Conservation (phyloP, 2,329 filamentous ascomycete genomes). For the Monilinia laxa region DNA sequence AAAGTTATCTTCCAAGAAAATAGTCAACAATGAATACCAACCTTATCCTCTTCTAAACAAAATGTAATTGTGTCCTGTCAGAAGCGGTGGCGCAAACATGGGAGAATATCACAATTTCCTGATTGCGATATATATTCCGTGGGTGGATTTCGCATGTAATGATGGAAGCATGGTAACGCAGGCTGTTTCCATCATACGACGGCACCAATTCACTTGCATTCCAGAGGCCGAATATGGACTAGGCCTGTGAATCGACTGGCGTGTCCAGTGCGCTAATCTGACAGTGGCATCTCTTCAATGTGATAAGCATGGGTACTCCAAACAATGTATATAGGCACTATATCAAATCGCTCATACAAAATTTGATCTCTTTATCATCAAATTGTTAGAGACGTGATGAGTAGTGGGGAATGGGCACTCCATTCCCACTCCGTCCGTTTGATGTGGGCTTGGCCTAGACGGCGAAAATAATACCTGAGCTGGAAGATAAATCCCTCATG, state of each 20-base stretch:
- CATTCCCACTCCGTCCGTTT: background rate
- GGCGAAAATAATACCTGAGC: background rate
- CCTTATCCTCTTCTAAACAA: background rate
- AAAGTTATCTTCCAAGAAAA: background rate
- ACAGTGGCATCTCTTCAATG: background rate
- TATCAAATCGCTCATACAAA: conserved; percentile 21
- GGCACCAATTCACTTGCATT: conserved; percentile 13
- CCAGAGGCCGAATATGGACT: background rate
- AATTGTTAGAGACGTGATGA: background rate
- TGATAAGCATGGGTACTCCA: background rate
- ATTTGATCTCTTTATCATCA: background rate
- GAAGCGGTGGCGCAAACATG: background rate
- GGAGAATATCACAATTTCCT: background rate
- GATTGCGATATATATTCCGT: background rate
- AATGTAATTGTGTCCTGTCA: background rate
- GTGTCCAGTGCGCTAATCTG: background rate
- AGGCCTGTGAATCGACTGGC: background rate
- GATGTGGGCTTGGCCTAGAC: background rate
- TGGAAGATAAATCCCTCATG: conserved; percentile 18
- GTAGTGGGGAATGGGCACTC: background rate
- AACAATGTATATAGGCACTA: background rate
- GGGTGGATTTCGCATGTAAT: background rate
- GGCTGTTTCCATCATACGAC: conserved; percentile 5
- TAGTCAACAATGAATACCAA: background rate
- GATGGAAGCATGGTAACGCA: background rate